Percentiles rank a stretch among this genome's conserved stretches.
Conservation (phyloP, 2,329 filamentous ascomycete genomes). For the Delphinella strobiligena region DNA sequence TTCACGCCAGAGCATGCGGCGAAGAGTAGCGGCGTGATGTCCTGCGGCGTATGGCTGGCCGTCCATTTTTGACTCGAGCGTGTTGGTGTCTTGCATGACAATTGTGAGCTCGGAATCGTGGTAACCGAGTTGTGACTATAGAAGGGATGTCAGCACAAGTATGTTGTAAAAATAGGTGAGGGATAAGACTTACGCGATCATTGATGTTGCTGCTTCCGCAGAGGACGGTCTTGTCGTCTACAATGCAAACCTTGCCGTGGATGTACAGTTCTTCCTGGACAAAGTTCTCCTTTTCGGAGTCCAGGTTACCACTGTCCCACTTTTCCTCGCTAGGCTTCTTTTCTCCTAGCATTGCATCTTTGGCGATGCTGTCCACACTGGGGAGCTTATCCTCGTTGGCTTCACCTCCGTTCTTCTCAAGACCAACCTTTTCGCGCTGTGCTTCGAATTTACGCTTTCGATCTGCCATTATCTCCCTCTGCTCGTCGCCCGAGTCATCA, state of each 20-base stretch:
- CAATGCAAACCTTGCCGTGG: slow-evolving; percentile 77
- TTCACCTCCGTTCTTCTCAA: slow-evolving; percentile 10
- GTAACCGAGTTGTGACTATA: slow-evolving; percentile 60
- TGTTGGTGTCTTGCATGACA: slow-evolving; percentile 72
- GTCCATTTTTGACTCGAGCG: slow-evolving; percentile 62
- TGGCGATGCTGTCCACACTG: slow-evolving; percentile 55
- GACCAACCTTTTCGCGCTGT: slow-evolving; percentile 27
- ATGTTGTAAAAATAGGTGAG: neutral
- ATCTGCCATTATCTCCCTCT: slow-evolving; percentile 25
- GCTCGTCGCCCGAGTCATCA: slow-evolving; percentile 18
- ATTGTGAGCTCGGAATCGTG: slow-evolving; percentile 89
- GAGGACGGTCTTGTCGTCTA: slow-evolving; percentile 73
- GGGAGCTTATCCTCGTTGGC: slow-evolving; percentile 25
- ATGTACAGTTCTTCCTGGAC: slow-evolving; percentile 95
- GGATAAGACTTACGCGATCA: slow-evolving; percentile 46
- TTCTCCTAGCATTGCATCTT: slow-evolving; percentile 69
- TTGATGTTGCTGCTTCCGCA: slow-evolving; percentile 65
- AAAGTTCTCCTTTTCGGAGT: slow-evolving; percentile 75
- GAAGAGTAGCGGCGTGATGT: slow-evolving; percentile 69
- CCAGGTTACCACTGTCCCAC: slow-evolving; percentile 51
- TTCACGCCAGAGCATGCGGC: slow-evolving; percentile 78
- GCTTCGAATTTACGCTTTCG: slow-evolving; percentile 34
- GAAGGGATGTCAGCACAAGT: slow-evolving; percentile 1
- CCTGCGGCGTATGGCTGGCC: slow-evolving; percentile 65
- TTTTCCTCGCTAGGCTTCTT: slow-evolving; percentile 52